phyloP scores from a whole-genome alignment of 495 filamentous ascomycete genomes.

The Astrocystis sublimbata region DNA sequence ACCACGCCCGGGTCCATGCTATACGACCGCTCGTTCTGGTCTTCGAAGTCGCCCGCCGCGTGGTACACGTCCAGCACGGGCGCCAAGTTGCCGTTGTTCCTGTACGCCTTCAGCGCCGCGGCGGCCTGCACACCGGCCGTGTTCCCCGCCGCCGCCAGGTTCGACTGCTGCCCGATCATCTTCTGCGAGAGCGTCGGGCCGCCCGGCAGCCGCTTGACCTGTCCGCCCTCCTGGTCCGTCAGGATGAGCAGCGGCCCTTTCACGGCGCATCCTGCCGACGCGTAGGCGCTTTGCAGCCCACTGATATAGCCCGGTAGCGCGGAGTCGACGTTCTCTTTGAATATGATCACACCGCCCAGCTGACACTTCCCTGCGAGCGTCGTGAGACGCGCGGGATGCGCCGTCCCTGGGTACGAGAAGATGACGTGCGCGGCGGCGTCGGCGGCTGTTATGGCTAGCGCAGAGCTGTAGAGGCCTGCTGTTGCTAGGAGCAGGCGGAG shows the following conservation, averaged over 20 bases:
- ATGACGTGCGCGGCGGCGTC: slow-evolving; percentile 39
- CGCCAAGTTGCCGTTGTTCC: slow-evolving; percentile 37
- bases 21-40: slow-evolving; percentile 34
- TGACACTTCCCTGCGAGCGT: slow-evolving; percentile 34
- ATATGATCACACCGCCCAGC: slow-evolving; percentile 41
- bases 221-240: slow-evolving; percentile 43
- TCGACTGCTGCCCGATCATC: slow-evolving; percentile 27
- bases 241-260: slow-evolving; percentile 38
- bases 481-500: not conserved
- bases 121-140: slow-evolving; percentile 33
- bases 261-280: slow-evolving; percentile 24
- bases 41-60: slow-evolving; percentile 33
- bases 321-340: slow-evolving; percentile 37
- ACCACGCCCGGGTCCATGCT: slow-evolving; percentile 31
- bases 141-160: slow-evolving; percentile 27
- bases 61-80: slow-evolving; percentile 39
- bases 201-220: slow-evolving; percentile 35
- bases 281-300: slow-evolving; percentile 32
- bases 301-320: slow-evolving; percentile 26
- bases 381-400: slow-evolving; percentile 30
- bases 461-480: not conserved
- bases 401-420: slow-evolving; percentile 37
- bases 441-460: slow-evolving; percentile 13
- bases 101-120: slow-evolving; percentile 21
- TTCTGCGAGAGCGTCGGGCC: slow-evolving; percentile 37